phyloP scores from a whole-genome alignment of 2,329 filamentous ascomycete species.

The Diaporthe citri region DNA sequence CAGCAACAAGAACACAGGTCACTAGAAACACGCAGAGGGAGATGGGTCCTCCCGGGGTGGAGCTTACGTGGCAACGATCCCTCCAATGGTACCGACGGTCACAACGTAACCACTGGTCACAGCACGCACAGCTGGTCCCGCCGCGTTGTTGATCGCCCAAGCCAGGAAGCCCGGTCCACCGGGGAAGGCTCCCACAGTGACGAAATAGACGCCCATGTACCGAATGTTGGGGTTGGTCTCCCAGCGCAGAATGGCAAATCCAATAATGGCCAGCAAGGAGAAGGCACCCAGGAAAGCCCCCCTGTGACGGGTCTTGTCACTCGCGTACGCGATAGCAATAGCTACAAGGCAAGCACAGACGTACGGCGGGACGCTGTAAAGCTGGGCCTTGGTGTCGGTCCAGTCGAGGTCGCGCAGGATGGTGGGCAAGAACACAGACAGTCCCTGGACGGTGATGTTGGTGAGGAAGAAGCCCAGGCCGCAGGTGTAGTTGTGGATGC shows the following conservation, averaged over 20 bases:
- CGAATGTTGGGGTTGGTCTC: slow-evolving; percentile 55
- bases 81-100: slow-evolving; percentile 66
- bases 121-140: slow-evolving; percentile 67
- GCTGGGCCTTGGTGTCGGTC: slow-evolving; percentile 55
- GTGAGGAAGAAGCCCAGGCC: slow-evolving; percentile 70
- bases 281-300: slow-evolving; percentile 57
- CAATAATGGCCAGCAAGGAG: slow-evolving; percentile 58
- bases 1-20: neutral
- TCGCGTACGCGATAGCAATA: slow-evolving; percentile 54
- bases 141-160: slow-evolving; percentile 71
- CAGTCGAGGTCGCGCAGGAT: slow-evolving; percentile 58
- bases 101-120: slow-evolving; percentile 68
- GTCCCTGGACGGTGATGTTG: slow-evolving; percentile 70
- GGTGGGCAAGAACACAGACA: slow-evolving; percentile 64
- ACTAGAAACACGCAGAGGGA: neutral
- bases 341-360: slow-evolving; percentile 55
- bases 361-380: slow-evolving; percentile 60
- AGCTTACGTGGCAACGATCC: slow-evolving; percentile 67
- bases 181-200: slow-evolving; percentile 68
- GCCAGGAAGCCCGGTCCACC: slow-evolving; percentile 69
- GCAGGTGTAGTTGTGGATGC: slow-evolving; percentile 71
- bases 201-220: slow-evolving; percentile 67
- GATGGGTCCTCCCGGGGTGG: neutral
- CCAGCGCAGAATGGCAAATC: slow-evolving; percentile 66
- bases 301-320: slow-evolving; percentile 57